phyloP scores from a whole-genome alignment of 2,329 filamentous ascomycete genomes.

The Huntiella moniliformis region DNA sequence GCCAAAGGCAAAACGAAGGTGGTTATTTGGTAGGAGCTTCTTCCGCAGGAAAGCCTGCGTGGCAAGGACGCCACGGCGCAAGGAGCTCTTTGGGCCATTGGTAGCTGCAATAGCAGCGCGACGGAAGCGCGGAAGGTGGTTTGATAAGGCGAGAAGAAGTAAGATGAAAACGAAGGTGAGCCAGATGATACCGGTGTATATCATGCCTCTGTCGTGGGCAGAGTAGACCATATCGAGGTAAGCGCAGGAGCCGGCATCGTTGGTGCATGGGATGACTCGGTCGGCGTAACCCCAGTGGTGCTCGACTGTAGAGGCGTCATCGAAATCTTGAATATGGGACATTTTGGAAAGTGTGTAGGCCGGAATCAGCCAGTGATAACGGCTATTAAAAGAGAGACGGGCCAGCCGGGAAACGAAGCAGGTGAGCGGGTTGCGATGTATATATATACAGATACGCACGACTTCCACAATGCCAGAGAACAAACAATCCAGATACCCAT shows the following conservation, averaged over 20 bases:
- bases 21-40: constrained; percentile 42
- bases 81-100: constrained; percentile 2
- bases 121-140: neutral
- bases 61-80: constrained; percentile 6
- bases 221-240: constrained; percentile 33
- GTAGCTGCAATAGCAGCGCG: constrained; percentile 15
- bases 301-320: constrained; percentile 19
- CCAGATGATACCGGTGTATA: constrained; percentile 33
- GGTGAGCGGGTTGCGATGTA: too few relatives aligned
- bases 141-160: constrained; percentile 21
- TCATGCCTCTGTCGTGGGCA: constrained; percentile 30
- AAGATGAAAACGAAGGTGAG: constrained; percentile 25
- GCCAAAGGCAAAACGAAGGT: constrained; percentile 38
- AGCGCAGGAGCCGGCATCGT: constrained; percentile 27
- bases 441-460: too few relatives aligned
- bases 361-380: too few relatives aligned
- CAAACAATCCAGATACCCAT: too few relatives aligned
- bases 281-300: constrained; percentile 30
- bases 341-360: too few relatives aligned
- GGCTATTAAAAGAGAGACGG: too few relatives aligned
- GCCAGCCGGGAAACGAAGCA: too few relatives aligned
- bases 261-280: constrained; percentile 26
- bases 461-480: too few relatives aligned
- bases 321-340: constrained; percentile 25
- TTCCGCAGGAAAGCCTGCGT: constrained; percentile 20